Evolutionary conservation across 2,329 filamentous ascomycete species (phyloP).

Genomic region (Cylindrodendrum hubeiense): DNA sequence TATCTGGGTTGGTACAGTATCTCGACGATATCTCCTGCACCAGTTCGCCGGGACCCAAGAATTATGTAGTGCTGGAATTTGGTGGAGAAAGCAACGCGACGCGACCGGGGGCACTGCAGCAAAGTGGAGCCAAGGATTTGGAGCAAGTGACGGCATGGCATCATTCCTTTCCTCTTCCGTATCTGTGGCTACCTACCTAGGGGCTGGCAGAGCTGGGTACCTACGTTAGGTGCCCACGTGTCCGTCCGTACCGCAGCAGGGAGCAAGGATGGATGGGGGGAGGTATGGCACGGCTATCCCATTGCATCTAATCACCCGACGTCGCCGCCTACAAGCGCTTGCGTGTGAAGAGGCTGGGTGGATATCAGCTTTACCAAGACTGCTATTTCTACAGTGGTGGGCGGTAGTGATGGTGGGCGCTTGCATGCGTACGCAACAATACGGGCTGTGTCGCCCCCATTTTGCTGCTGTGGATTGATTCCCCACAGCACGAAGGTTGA

Average conservation of each 20-base stretch:
- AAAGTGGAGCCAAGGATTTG: conserved; percentile 28
- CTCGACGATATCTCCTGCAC: not conserved
- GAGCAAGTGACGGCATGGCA: conserved; percentile 33
- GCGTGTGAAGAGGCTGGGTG: conserved; percentile 15
- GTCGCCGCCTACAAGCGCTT: conserved; percentile 17
- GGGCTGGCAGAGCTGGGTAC: not conserved
- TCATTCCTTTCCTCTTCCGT: conserved; percentile 18
- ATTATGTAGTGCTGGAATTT: not conserved
- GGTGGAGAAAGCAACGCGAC: not conserved
- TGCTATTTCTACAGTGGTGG: not conserved
- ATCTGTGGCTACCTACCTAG: not conserved
- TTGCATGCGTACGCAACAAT: conserved; percentile 20
- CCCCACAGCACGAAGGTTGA: conserved; percentile 10
- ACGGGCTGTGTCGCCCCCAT: conserved; percentile 16
- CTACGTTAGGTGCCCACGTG: not conserved
- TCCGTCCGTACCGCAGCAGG: not conserved
- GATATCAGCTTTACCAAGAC: not conserved
- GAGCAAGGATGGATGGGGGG: not conserved
- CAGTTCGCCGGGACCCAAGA: not conserved
- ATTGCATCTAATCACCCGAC: conserved; percentile 27
- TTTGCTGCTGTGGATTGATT: conserved; percentile 16
- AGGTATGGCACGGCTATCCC: conserved; percentile 12
- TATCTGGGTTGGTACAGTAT: not conserved
- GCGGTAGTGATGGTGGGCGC: not conserved
- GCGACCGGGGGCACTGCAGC: not conserved